Base-by-base conservation (phyloP, 2,329 filamentous ascomycete genomes). In the Phaeosphaeriaceae sp. region DNA sequence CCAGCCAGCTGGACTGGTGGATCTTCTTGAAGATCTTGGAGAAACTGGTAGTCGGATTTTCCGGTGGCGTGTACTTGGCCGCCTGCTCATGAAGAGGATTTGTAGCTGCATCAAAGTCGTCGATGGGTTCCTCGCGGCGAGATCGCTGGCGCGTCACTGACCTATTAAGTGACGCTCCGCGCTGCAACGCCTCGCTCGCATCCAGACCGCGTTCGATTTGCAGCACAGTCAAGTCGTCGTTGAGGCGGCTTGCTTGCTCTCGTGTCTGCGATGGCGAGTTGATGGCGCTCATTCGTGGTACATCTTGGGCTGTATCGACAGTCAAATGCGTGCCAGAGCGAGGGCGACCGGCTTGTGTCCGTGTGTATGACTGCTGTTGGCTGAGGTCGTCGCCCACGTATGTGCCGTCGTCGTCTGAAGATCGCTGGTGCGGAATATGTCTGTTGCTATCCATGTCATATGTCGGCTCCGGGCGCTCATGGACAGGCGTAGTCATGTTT, bases 41-140 rank as follows among this genome's bases (percentile, higher is more conserved):
- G 24, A 91, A 76, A 15, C 79, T 85, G 11, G 85, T 90, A 11
- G 82, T 82, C 2, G 88, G 88, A 60, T 89, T 84, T 63, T 87
- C 84, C 0, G 88, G 85, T 0, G 89, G 88, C 66, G 85, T 86
- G 75, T 90, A 91, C 48, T 88, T 79, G 42, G 86, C 84, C 1
- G 88, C 83, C 68, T 87, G 86, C 71, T 91, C 88, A 68, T 91
- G 89, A 32, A 91, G 79, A 0, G 89, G 89, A 54, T 90, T 90
- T 2, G 89, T 91, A 22, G 86, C 86, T 48, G 84, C 82, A 63
- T 90, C 88, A 65, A 90, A 90, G 54, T 91, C 88, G 69, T 91
- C 89, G 3, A 89, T 78, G 2, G 84, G 82, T 21, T 89, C 86
- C 1, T 83, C 79, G 10, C 81, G 78, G 43, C 82, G 81, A 5